phyloP scores from a whole-genome alignment of 176 grass and related monocot species.

The Eragrostis nindensis region DNA sequence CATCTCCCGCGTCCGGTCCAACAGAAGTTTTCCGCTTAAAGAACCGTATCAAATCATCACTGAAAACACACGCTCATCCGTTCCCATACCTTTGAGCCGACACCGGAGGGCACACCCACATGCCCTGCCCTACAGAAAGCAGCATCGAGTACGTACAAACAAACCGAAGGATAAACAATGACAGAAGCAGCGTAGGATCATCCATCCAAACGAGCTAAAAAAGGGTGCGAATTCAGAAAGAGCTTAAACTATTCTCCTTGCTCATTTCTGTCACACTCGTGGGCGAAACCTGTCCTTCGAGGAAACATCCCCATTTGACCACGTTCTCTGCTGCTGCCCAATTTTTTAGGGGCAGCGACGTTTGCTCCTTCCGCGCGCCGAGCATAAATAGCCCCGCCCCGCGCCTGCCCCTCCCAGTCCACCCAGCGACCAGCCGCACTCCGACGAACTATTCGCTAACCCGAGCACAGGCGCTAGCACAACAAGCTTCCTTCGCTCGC shows the following conservation, averaged over 20 bases:
- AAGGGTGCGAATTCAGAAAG: neutral
- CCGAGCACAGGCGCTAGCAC: neutral
- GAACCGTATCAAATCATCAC: neutral
- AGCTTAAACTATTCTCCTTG: neutral
- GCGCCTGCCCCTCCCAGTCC: neutral
- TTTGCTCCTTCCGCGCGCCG: neutral
- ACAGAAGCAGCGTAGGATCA: neutral
- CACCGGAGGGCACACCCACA: neutral
- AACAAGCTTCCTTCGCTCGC: neutral
- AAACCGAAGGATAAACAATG: neutral
- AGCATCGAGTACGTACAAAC: neutral
- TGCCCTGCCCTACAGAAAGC: neutral
- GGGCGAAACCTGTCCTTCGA: neutral
- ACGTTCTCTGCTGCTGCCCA: constrained; percentile 27
- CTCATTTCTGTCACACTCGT: neutral
- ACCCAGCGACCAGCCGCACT: neutral
- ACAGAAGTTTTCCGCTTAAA: neutral
- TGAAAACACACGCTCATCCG: neutral
- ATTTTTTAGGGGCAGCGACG: neutral
- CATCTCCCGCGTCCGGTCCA: constrained; percentile 2
- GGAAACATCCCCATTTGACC: constrained; percentile 41
- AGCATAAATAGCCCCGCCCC: constrained; percentile 45
- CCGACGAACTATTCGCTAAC: neutral
- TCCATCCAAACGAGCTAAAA: constrained; percentile 18
- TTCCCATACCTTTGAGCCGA: neutral